Base-by-base conservation (phyloP, 495 filamentous ascomycete genomes). In the Staphylotrichum longicolle region DNA sequence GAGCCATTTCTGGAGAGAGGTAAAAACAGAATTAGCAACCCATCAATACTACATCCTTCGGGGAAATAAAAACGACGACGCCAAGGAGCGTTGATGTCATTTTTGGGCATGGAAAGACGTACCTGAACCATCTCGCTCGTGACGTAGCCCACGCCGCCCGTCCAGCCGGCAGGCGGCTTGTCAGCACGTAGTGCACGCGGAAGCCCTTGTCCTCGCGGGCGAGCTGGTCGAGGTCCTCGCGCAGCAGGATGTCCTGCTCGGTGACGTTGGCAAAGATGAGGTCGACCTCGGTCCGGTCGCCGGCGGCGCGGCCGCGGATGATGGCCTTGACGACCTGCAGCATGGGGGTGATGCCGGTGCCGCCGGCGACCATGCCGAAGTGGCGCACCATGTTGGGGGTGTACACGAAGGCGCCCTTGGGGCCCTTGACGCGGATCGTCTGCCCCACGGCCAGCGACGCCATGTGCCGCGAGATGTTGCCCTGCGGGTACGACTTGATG, bases 311-410 rank as follows among this genome's bases (percentile, higher is more conserved):
- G 61, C 91, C 91, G 68, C 92, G 83, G 63, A 96, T 83, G 62
- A 98, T 91, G 46, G 94, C 94, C 66, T 90, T 85, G 67, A 96
- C 86, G 62, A 98, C 85, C 81, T 98, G 93, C 62, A 96, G 81
- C 93, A 98, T 98, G 44, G 93, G 93, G 33, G 93, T 98, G 76
- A 98, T 97, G 67, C 94, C 94, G 12, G 94, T 98, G 55, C 94
- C 94, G 73, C 94, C 94, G 60, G 94, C 91, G 70, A 98, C 90
- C 94, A 98, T 98, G 67, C 94, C 94, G 58, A 98, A 93, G 71
- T 87, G 88, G 52, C 91, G 84, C 60, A 92, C 90, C 87, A 98
- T 89, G 80, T 96, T 96, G 58, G 93, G 93, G 8, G 86, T 88
- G 75, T 98, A 98, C 49, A 95, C 90, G 82, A 98, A 96, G 62